Base-by-base conservation (phyloP, 2,329 filamentous ascomycete genomes). In the Madurella mycetomatis region DNA sequence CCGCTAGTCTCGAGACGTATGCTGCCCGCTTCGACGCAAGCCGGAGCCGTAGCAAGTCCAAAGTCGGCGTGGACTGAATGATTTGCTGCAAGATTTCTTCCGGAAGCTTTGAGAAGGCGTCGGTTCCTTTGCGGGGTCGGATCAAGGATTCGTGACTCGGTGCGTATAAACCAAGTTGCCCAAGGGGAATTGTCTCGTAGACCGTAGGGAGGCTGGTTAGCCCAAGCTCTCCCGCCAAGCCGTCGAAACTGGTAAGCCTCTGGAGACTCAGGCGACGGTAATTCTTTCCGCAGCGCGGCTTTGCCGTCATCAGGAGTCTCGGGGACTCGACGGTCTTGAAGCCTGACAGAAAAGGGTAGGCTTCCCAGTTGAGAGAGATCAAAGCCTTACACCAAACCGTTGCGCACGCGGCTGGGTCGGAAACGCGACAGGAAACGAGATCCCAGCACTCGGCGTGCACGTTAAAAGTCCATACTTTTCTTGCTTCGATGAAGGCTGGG, bases 401-500 rank as follows among this genome's bases (percentile, higher is more conserved):
- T 7, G 55, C 58, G 15, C 31, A 49, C 2, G 25, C 39, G n/a
- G 16, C 15, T 8, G 50, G 44, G 30, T 55, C 32, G 5, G 49
- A 41, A 18, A 48, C 39, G 1, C 49, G 55, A 44, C 42, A 41
- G 9, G 49, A 40, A 12, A 55, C 49, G 9, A 59, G 12, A 11
- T 52, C 53, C 58, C 58, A 60, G 34, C 58, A 60, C 42, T 58
- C 53, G 18, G 51, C 48, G 37, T 60, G 58, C 5, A 60, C 55
- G 3, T 50, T 44, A 34, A 58, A 58, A 5, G 44, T 50, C 58
- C 58, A 60, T 13, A 12, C 19, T 1, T 45, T 15, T 30, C 46
- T 47, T n/a, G 18, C 25, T 12, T 54, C 11, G 17, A 18, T 34
- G 46, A 52, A 53, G 25, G 34, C 12, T 5, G 43, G 25, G 12